Evolutionary conservation across 331 rosid species (phyloP).

Genomic region (Rosa hybrid): DNA sequence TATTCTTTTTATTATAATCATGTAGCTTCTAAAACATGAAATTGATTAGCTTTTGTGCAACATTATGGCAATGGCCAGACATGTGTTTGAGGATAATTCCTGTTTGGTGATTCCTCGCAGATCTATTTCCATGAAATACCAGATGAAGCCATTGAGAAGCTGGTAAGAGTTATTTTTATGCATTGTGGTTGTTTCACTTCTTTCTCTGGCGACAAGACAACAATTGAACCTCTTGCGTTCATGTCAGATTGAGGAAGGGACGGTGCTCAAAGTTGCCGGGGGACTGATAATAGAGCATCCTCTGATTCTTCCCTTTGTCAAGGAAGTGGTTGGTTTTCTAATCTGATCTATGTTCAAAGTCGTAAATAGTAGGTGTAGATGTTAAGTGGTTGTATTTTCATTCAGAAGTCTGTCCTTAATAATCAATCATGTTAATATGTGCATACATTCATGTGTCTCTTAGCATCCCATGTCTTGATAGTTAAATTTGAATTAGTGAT

Average conservation of each 20-base stretch:
- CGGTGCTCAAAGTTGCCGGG: constrained; percentile 85
- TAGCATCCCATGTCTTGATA: neutral
- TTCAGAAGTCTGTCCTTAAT: neutral
- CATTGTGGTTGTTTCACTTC: constrained; percentile 15
- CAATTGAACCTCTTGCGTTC: constrained; percentile 11
- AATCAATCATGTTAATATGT: neutral
- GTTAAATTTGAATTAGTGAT: constrained; percentile 20
- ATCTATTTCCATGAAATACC: constrained; percentile 89
- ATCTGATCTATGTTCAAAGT: constrained; percentile 24
- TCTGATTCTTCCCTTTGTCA: constrained; percentile 66
- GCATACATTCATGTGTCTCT: neutral
- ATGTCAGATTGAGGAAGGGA: constrained; percentile 81
- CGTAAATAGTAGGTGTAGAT: neutral
- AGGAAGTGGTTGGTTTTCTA: constrained; percentile 82
- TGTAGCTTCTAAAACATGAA: constrained; percentile 22
- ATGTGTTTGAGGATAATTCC: constrained; percentile 22
- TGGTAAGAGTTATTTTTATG: constrained; percentile 53
- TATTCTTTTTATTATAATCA: constrained; percentile 12
- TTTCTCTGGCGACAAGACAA: constrained; percentile 7
- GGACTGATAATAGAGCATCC: constrained; percentile 96
- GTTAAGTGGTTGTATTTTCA: constrained; percentile 1
- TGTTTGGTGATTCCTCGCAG: constrained; percentile 49
- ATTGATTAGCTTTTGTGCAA: neutral
- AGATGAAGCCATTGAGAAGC: constrained; percentile 72
- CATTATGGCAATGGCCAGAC: constrained; percentile 10